Conservation (phyloP, 495 filamentous ascomycete genomes). For the Emericellopsis terricola region DNA sequence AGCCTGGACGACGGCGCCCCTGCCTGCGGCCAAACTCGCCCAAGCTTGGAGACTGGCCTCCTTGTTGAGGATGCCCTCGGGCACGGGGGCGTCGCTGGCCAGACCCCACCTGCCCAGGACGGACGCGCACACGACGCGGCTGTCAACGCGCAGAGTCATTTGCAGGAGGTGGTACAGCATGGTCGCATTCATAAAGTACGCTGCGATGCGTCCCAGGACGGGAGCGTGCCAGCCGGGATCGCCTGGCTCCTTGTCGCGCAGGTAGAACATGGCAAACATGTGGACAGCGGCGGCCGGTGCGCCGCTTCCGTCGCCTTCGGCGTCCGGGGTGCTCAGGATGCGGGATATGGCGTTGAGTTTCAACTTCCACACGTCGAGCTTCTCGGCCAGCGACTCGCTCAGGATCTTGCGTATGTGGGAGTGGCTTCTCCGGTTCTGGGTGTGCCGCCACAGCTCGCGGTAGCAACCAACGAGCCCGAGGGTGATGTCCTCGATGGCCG, state of each 20-base stretch:
- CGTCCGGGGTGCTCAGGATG: background rate
- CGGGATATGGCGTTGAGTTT: conserved; percentile 1
- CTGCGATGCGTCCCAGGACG: conserved; percentile 3
- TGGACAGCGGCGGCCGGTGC: too few species aligned
- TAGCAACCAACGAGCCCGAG: conserved; percentile 6
- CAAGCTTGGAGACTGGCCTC: background rate
- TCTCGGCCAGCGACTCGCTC: background rate
- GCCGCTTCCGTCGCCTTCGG: too few species aligned
- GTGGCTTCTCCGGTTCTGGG: background rate
- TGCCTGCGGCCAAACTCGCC: background rate
- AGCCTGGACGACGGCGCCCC: background rate
- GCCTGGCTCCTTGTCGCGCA: conserved; percentile 5
- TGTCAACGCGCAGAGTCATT: conserved; percentile 9
- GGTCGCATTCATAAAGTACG: conserved; percentile 5
- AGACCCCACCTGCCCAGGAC: background rate
- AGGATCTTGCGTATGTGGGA: background rate
- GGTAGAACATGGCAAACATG: too few species aligned
- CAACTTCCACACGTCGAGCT: conserved; percentile 1
- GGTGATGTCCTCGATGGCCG: conserved; percentile 12
- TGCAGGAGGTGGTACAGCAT: conserved; percentile 9
- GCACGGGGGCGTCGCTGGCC: background rate
- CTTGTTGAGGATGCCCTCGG: background rate
- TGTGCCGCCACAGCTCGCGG: conserved; percentile 6
- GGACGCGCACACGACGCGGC: conserved; percentile 5
- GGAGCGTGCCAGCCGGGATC: conserved; percentile 3